Evolutionary conservation across 768 basidiomycete species (phyloP), one percentile per base, ranked within the genome.

Genomic region (Xerocomellus intermedius): DNA sequence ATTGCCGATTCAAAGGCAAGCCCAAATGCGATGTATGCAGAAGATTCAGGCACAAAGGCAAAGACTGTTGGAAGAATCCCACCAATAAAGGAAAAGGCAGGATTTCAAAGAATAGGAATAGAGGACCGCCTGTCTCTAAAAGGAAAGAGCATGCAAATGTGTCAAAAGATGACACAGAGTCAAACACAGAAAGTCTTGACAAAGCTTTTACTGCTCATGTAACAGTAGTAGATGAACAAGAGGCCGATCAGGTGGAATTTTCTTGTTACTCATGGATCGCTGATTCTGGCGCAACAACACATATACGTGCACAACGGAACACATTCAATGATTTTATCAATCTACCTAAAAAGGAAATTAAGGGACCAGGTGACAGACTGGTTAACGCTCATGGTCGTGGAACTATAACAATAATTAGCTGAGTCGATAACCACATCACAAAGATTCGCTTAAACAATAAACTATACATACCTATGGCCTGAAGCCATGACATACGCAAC

Each of bases 401-500:
- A 0, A 28, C 37, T 0, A n/a, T 49, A 0, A 42, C 5, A 1
- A 0, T 50, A 2, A 2, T 6, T 32, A 41, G 19, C 38, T 30
- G 39, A 14, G 16, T 35, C 4, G 3, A 16, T 16, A 42, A 8
- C 35, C 5, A 3, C 8, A 7, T 17, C 45, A 37, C 3, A 13
- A 1, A 8, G 9, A 10, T 30, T 2, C 35, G 14, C 13, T 3
- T 35, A 7, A n/a, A n/a, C n/a, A n/a, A n/a, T n/a, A n/a, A n/a
- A n/a, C n/a, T n/a, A n/a, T n/a, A n/a, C n/a, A n/a, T n/a, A n/a
- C n/a, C n/a, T n/a, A n/a, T n/a, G 76, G 73, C 67, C 67, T 0
- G 66, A 74, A 28, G 73, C 69, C 0, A 54, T 69, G 12, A 8
- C 30, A 0, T 60, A 75, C 44, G 64, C 68, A 0, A 56, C 41